Evolutionary conservation across 2,329 filamentous ascomycete genomes (phyloP).

Genomic region (Pyrenophora graminea): DNA sequence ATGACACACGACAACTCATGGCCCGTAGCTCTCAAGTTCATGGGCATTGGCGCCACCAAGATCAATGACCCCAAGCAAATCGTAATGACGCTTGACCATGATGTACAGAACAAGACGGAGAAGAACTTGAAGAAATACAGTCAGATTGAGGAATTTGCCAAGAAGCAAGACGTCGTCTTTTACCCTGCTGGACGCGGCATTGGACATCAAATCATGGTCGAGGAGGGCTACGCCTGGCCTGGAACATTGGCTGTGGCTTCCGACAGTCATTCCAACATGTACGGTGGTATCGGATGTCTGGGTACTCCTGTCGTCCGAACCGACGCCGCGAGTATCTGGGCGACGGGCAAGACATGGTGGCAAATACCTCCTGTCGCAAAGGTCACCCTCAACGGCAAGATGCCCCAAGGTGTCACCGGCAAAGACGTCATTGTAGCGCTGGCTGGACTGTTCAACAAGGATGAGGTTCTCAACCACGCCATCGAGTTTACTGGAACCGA

Average conservation of each 20-base stretch:
- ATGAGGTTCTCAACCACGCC: slow-evolving; percentile 87
- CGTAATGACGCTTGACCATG: slow-evolving; percentile 84
- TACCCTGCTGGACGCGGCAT: slow-evolving; percentile 80
- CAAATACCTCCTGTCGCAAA: slow-evolving; percentile 83
- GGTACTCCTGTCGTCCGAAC: slow-evolving; percentile 85
- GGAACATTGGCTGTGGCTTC: slow-evolving; percentile 80
- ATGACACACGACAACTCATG: slow-evolving; percentile 89
- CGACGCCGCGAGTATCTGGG: slow-evolving; percentile 85
- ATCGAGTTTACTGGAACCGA: slow-evolving; percentile 86
- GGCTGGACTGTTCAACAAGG: slow-evolving; percentile 81
- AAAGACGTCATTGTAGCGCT: slow-evolving; percentile 94
- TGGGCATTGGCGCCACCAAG: slow-evolving; percentile 77
- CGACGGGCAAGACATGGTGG: slow-evolving; percentile 83
- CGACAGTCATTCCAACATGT: slow-evolving; percentile 79
- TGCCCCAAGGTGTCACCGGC: slow-evolving; percentile 81
- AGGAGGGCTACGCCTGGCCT: slow-evolving; percentile 84
- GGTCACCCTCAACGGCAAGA: slow-evolving; percentile 73
- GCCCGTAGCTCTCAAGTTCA: slow-evolving; percentile 78
- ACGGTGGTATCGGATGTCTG: slow-evolving; percentile 76
- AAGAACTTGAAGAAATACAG: slow-evolving; percentile 81
- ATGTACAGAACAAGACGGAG: slow-evolving; percentile 81
- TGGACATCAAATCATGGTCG: slow-evolving; percentile 90
- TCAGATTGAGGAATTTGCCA: slow-evolving; percentile 81
- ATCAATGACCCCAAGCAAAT: slow-evolving; percentile 74
- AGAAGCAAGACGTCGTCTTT: slow-evolving; percentile 75